Conservation (phyloP, 768 basidiomycete species). For the Favolaschia claudopus region DNA sequence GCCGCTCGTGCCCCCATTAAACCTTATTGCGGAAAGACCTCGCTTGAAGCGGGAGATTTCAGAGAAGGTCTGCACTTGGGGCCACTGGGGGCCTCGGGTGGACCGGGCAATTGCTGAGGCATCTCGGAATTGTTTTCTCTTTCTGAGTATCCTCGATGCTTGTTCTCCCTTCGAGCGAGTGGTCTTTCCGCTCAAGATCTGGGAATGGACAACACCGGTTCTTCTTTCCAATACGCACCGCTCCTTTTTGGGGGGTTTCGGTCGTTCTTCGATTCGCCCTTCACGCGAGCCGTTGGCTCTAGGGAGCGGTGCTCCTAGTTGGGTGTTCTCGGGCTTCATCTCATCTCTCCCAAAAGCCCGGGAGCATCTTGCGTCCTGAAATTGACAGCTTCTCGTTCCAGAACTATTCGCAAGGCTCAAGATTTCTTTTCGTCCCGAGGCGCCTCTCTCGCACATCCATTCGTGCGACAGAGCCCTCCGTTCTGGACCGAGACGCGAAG, state of each 20-base stretch:
- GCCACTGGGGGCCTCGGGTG: too few species aligned
- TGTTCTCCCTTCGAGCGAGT: background rate
- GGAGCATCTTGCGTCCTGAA: conserved; percentile 7
- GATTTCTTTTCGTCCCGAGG: too few species aligned
- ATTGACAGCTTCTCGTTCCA: conserved; percentile 12
- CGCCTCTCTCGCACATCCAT: too few species aligned
- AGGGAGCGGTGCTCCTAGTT: conserved; percentile 7
- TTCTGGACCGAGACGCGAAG: too few species aligned
- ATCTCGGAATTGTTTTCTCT: too few species aligned
- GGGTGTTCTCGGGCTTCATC: conserved; percentile 12
- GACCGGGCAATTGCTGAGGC: too few species aligned
- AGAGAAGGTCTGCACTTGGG: too few species aligned
- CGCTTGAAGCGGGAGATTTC: too few species aligned
- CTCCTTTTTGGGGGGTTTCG: conserved; percentile 12
- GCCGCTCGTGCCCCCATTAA: too few species aligned
- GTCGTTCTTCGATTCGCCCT: conserved; percentile 1
- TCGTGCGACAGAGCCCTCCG: too few species aligned
- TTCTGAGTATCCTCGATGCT: background rate
- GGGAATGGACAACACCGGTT: background rate
- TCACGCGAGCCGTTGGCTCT: conserved; percentile 13
- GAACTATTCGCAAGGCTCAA: too few species aligned
- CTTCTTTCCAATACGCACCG: background rate
- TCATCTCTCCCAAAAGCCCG: background rate
- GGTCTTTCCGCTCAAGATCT: background rate
- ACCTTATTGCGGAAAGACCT: too few species aligned